Base-by-base conservation (phyloP, 306 rosid species). In the Prunus mira region DNA sequence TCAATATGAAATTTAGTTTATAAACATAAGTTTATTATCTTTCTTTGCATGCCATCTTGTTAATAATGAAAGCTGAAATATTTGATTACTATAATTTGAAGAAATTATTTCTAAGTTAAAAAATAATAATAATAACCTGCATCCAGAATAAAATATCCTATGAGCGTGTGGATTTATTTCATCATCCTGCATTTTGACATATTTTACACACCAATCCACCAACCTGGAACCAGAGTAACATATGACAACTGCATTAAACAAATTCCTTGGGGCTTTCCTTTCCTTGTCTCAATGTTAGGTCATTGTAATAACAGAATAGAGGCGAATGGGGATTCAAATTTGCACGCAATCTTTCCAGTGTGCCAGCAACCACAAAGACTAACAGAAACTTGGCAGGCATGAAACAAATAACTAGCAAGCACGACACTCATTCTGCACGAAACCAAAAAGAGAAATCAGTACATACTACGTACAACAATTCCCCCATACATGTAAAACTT, bases 401-500 rank as follows among this genome's bases (percentile, higher is more conserved):
- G 92, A 28, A 97, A 85, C 80, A 95, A 76, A 82, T 84, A 95
- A 77, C 97, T 95, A 19, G 97, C 96, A 71, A 95, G 96, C 86
- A 87, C 89, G 57, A 97, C 93, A 84, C 92, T 92, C 96, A 95
- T 92, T 89, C 97, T 95, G 90, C 85, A 82, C 46, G 24, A 75
- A 12, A 77, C 57, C 67, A 52, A 27, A 28, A 3, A 71, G 76
- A 47, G 25, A 74, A 62, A 71, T 64, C 54, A 72, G 67, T 25
- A 80, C 46, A 28, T 28, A 28, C 30, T 22, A 66, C 27, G 27
- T 25, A 25, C 19, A 75, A 41, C 25, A 12, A 43, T 54, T 19
- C 4, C 20, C 15, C 56, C 6, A 28, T 27, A 62, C 66, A 57
- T 72, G 9, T 14, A 20, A 56, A 72, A 72, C 15, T 5, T 2